Percentiles rank a stretch among this genome's conserved stretches.
phyloP scores from a whole-genome alignment of 495 filamentous ascomycete species.

The Amphirosellinia nigrospora region DNA sequence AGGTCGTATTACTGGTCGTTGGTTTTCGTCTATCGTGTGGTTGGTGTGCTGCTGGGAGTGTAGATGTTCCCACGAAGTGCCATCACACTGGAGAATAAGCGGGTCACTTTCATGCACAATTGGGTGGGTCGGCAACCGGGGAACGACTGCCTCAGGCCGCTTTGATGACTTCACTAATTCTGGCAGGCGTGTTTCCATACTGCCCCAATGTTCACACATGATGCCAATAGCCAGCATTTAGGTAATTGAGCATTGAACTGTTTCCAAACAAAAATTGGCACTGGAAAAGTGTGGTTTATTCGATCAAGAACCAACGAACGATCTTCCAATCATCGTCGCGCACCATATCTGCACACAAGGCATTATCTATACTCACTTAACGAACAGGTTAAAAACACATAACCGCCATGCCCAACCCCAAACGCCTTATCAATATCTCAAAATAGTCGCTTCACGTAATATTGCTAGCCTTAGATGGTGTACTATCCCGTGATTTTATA shows the following conservation, averaged over 20 bases:
- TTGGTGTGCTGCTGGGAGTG: background rate
- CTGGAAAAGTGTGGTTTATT: background rate
- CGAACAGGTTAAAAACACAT: background rate
- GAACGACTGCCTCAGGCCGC: background rate
- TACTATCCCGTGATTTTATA: background rate
- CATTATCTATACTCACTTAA: too few relatives aligned
- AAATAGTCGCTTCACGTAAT: background rate
- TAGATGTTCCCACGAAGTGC: background rate
- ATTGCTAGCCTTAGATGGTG: background rate
- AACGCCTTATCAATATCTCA: background rate
- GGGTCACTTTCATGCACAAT: background rate
- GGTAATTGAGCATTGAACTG: background rate
- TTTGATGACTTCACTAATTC: too few relatives aligned
- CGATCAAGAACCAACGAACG: background rate
- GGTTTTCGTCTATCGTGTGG: background rate
- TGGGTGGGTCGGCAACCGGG: background rate
- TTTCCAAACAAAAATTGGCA: background rate
- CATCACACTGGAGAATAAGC: background rate
- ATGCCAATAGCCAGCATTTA: too few relatives aligned
- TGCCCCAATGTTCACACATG: too few relatives aligned
- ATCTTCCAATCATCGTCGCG: background rate
- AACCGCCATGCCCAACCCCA: background rate
- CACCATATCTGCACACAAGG: background rate
- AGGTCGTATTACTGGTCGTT: background rate
- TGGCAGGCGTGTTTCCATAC: too few relatives aligned